Conservation (phyloP, 2,329 filamentous ascomycete genomes). For the Metarhizium brunneum region DNA sequence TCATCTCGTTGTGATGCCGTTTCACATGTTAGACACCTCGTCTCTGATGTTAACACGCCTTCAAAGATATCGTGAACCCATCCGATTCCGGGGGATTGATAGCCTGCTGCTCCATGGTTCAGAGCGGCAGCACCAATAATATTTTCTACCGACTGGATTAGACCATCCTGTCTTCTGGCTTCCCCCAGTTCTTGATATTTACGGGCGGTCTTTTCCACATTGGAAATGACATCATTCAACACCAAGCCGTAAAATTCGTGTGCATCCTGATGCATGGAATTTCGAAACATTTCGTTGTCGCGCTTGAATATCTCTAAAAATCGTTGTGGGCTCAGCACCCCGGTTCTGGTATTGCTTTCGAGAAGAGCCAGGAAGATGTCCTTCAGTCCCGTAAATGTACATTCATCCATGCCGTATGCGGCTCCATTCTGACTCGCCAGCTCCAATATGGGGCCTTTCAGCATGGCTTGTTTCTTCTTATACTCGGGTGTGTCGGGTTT, state of each 20-base stretch:
- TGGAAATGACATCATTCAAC: conserved; percentile 91
- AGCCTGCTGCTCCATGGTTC: conserved; percentile 27
- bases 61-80: conserved; percentile 99
- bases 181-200: conserved; percentile 44
- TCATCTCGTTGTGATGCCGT: conserved; percentile 92
- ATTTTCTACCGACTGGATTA: conserved; percentile 42
- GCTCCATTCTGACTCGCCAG: conserved; percentile 71
- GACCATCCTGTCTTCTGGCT: conserved; percentile 28
- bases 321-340: conserved; percentile 83
- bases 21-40: conserved; percentile 91
- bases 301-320: conserved; percentile 90
- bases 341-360: conserved; percentile 69
- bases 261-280: conserved; percentile 95
- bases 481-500: conserved; percentile 92
- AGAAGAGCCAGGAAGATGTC: conserved; percentile 93
- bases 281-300: conserved; percentile 95
- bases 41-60: conserved; percentile 89
- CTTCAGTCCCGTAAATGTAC: conserved; percentile 86
- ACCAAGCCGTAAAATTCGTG: conserved; percentile 94
- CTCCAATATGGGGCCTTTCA: conserved; percentile 78
- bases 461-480: conserved; percentile 92
- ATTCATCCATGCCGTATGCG: conserved; percentile 87
- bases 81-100: conserved; percentile 55
- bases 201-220: conserved; percentile 80
- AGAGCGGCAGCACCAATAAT: conserved; percentile 22